phyloP scores from a whole-genome alignment of 1,139 yeast genomes.

The Blastobotrys persicus region DNA sequence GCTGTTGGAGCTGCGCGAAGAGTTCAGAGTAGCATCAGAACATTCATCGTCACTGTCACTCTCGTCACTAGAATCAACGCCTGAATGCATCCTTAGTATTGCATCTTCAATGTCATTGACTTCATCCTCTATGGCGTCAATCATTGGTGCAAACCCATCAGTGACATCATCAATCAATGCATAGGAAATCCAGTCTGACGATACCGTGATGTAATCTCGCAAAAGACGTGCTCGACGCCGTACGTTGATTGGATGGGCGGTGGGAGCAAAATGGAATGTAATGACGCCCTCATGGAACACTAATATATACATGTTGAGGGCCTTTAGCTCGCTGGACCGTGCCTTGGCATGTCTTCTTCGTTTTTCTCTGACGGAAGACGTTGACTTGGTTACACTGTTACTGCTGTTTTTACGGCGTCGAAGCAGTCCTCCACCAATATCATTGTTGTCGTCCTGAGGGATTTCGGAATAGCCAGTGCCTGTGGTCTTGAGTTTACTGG shows the following conservation, averaged over 20 bases:
- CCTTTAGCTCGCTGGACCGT: conserved; percentile 39
- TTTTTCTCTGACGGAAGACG: neutral
- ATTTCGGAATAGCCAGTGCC: neutral
- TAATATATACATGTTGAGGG: conserved; percentile 82
- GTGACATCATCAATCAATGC: conserved; percentile 93
- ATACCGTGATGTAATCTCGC: conserved; percentile 80
- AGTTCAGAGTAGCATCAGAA: conserved; percentile 3
- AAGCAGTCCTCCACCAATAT: neutral
- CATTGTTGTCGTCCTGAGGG: neutral
- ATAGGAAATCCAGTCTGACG: conserved; percentile 92
- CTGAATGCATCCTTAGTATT: conserved; percentile 19
- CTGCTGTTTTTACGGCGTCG: conserved; percentile 4
- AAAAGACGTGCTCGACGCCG: conserved; percentile 89
- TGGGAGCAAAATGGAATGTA: conserved; percentile 82
- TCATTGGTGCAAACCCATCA: conserved; percentile 89
- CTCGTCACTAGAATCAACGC: conserved; percentile 10
- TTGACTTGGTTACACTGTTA: neutral
- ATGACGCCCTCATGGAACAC: conserved; percentile 82
- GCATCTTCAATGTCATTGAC: conserved; percentile 86
- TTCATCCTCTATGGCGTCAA: conserved; percentile 81
- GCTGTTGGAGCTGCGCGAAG: neutral
- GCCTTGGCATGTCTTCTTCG: conserved; percentile 4
- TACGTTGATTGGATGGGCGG: conserved; percentile 79
- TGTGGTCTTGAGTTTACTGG: neutral
- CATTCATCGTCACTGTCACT: conserved; percentile 37